These are phyloP conservation scores for Chalciporus pseudorubinellus DNA, from an alignment of 768 basidiomycete species.

Conservation along the genomic window DNA sequence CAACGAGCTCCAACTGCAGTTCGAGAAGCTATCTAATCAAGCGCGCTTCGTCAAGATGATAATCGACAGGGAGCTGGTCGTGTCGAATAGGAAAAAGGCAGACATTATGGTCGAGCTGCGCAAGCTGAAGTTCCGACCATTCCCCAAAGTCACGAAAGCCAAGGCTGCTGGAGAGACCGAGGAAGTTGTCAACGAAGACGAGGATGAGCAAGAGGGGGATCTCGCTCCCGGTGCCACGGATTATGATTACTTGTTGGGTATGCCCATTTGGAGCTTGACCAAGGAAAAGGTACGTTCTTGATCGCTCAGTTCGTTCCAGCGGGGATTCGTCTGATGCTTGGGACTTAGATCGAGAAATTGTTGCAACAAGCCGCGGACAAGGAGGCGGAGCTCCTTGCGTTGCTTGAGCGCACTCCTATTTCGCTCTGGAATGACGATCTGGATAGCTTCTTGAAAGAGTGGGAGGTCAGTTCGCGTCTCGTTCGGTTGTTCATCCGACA, in stretches of 20 bases:
- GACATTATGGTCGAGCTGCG: constrained; percentile 85
- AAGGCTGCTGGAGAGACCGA: constrained; percentile 66
- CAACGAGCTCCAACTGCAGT: constrained; percentile 72
- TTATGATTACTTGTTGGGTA: constrained; percentile 91
- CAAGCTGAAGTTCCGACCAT: constrained; percentile 81
- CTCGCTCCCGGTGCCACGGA: constrained; percentile 51
- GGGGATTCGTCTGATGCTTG: constrained; percentile 5
- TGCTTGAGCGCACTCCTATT: constrained; percentile 76
- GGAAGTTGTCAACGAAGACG: constrained; percentile 53
- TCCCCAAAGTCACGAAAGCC: constrained; percentile 75
- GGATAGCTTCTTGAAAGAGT: constrained; percentile 76
- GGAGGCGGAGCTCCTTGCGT: constrained; percentile 71
- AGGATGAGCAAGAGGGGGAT: constrained; percentile 43
- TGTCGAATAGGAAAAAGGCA: constrained; percentile 85
- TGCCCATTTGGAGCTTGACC: constrained; percentile 95
- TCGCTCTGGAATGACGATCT: constrained; percentile 91
- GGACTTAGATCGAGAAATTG: constrained; percentile 75
- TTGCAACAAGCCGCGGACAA: constrained; percentile 77
- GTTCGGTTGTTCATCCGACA: constrained; percentile 7
- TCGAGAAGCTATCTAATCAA: constrained; percentile 89
- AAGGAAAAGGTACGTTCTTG: constrained; percentile 71
- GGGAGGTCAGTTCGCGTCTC: constrained; percentile 62
- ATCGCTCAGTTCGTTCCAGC: background rate
- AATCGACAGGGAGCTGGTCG: constrained; percentile 73
- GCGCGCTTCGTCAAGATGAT: constrained; percentile 98